Base-by-base conservation (phyloP, 169 alveolate species). In the Perkinsus olseni region DNA sequence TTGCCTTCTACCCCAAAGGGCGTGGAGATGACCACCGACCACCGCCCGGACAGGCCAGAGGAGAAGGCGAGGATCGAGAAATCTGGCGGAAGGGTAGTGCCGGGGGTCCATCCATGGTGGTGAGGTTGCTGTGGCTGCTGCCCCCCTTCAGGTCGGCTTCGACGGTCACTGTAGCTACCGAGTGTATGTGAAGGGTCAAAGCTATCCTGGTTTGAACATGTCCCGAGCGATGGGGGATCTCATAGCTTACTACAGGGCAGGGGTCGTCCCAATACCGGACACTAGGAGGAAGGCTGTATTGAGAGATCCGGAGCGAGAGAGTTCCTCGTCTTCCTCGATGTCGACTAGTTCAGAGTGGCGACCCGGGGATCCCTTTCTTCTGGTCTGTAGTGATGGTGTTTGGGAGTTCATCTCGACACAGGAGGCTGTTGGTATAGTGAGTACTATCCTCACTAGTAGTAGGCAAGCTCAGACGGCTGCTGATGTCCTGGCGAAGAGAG, bases 351-450 rank as follows among this genome's bases (percentile, higher is more conserved):
- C 31, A 0, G 13, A 8, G 34, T 62, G 82, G 82, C 28, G 31
- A 8, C 82, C 82, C 39, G 96, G 94, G 62, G 96, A 96, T 74
- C 94, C 95, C 34, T 96, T 95, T 37, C 94, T 96, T 74, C 82
- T 96, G 36, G 90, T 96, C 38, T 96, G 98, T 91, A 94, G 97
- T 51, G 98, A 96, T 94, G 98, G 98, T 31, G 98, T 96, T 21
- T 96, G 97, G 97, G 98, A 96, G 74, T 96, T 96, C 93, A 94
- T 96, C 38, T 92, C 96, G 31, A 93, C 96, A 31, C 95, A 96
- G 74, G 97, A 96, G 92, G 97, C 97, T 31, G 94, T 95, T 93
- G 95, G 95, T 48, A 74, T 95, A 74, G 96, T 96, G 74, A 92
- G 93, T 28, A 94, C 91, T 3, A 93, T 93, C 37, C 74, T 38